Percentiles rank a stretch among this genome's conserved stretches.
phyloP scores from a whole-genome alignment of 306 rosid species.

The Sphenostylis stenocarpa region DNA sequence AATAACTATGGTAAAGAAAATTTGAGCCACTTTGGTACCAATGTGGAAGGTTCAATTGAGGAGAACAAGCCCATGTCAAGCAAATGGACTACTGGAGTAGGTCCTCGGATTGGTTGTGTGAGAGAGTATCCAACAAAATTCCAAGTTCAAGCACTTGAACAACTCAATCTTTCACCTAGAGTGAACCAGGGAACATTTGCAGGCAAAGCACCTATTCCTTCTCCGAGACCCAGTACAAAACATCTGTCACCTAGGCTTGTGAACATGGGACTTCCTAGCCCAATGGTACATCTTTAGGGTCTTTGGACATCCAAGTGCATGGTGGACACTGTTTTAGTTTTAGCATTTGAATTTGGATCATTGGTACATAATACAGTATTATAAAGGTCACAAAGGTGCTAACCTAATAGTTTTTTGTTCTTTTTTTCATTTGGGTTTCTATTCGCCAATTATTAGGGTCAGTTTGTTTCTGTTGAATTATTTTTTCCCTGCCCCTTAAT shows the following conservation, averaged over 20 bases:
- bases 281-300: slow-evolving; percentile 28
- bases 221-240: slow-evolving; percentile 67
- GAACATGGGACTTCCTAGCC: slow-evolving; percentile 53
- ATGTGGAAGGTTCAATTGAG: slow-evolving; percentile 15
- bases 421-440: slow-evolving; percentile 16
- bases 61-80: slow-evolving; percentile 33
- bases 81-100: slow-evolving; percentile 74
- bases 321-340: not conserved
- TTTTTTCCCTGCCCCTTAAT: slow-evolving; percentile 9
- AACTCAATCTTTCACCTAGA: slow-evolving; percentile 56
- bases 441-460: slow-evolving; percentile 17
- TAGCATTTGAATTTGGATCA: not conserved
- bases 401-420: slow-evolving; percentile 20
- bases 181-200: slow-evolving; percentile 21
- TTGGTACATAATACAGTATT: not conserved
- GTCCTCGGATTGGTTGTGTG: slow-evolving; percentile 64
- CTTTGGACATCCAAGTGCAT: not conserved
- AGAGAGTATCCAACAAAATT: slow-evolving; percentile 57
- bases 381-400: slow-evolving; percentile 33
- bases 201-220: slow-evolving; percentile 54
- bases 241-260: slow-evolving; percentile 61
- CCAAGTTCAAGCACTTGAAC: slow-evolving; percentile 64
- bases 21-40: not conserved
- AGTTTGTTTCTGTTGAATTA: slow-evolving; percentile 11
- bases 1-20: slow-evolving; percentile 13